phyloP scores from a whole-genome alignment of 768 basidiomycete genomes.

The Pulveroboletus sp. region DNA sequence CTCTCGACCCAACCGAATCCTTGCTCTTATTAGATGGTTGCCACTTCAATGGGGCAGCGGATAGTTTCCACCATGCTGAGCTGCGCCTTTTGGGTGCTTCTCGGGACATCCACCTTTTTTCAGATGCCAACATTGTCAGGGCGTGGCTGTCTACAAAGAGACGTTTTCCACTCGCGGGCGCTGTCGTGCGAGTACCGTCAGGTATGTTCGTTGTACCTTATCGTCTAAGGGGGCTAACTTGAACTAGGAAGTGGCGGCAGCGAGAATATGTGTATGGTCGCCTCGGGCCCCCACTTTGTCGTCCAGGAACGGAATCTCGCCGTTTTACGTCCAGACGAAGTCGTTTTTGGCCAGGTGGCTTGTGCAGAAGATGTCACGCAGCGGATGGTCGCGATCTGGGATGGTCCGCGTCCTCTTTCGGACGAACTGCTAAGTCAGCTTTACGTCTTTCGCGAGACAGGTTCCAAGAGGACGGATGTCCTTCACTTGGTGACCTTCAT shows the following conservation, averaged over 20 bases:
- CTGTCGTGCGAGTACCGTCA: neutral
- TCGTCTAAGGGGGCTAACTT: neutral
- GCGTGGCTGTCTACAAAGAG: conserved; percentile 2
- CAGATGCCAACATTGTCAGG: neutral
- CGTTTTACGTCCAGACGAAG: conserved; percentile 33
- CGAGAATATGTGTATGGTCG: neutral
- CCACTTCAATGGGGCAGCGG: neutral
- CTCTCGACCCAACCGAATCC: too few species aligned
- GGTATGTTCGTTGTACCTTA: neutral
- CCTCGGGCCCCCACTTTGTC: conserved; percentile 31
- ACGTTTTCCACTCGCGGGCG: neutral
- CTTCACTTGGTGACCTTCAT: conserved; percentile 43
- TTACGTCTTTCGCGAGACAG: conserved; percentile 37
- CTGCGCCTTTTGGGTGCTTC: neutral
- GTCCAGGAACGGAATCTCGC: conserved; percentile 39
- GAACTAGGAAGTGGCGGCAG: neutral
- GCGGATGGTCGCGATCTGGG: conserved; percentile 29
- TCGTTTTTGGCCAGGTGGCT: conserved; percentile 33
- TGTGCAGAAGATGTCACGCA: conserved; percentile 35
- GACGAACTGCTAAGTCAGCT: conserved; percentile 41
- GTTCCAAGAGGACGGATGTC: conserved; percentile 27
- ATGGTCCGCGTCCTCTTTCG: conserved; percentile 38
- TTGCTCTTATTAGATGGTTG: too few species aligned
- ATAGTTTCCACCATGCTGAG: neutral
- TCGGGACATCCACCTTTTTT: neutral